These are phyloP conservation scores for Sarocladium brachiariae DNA, from an alignment of 2,329 filamentous ascomycete species.

Conservation along the genomic window DNA sequence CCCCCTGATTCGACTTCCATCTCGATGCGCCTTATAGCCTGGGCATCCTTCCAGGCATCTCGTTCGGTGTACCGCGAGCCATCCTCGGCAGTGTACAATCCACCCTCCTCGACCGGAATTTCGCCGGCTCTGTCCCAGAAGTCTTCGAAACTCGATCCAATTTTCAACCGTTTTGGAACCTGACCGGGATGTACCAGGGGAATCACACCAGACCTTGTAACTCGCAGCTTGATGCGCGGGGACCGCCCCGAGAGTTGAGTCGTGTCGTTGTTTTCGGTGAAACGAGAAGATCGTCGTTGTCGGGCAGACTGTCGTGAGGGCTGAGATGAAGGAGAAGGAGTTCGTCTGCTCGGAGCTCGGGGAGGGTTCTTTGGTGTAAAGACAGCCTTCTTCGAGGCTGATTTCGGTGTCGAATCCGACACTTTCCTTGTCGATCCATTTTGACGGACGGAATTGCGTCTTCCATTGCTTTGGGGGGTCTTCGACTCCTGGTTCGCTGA, in stretches of 20 bases:
- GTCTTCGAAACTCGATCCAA: conserved; percentile 50
- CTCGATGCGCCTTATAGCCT: conserved; percentile 61
- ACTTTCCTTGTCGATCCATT: conserved; percentile 19
- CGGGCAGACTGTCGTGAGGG: conserved; percentile 34
- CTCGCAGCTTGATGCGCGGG: conserved; percentile 43
- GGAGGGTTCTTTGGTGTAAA: conserved; percentile 22
- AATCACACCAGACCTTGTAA: conserved; percentile 32
- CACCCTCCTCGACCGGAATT: conserved; percentile 52
- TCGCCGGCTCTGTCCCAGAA: conserved; percentile 45
- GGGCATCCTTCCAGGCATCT: conserved; percentile 61
- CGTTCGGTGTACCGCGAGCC: conserved; percentile 52
- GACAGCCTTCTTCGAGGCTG: conserved; percentile 21
- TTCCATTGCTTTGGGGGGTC: conserved; percentile 19
- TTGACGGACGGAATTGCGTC: conserved; percentile 11
- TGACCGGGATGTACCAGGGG: conserved; percentile 55
- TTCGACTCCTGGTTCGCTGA: conserved; percentile 22
- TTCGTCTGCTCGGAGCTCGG: conserved; percentile 31
- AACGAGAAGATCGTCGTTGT: conserved; percentile 36
- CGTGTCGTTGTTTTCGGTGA: conserved; percentile 22
- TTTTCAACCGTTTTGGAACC: conserved; percentile 44
- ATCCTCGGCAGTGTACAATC: conserved; percentile 49
- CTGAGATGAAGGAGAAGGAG: conserved; percentile 33
- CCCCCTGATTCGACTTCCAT: conserved; percentile 69
- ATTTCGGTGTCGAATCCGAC: conserved; percentile 22
- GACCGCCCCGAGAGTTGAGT: conserved; percentile 22